phyloP scores from a whole-genome alignment of 257 asterid species.

The Orobanche coerulescens region DNA sequence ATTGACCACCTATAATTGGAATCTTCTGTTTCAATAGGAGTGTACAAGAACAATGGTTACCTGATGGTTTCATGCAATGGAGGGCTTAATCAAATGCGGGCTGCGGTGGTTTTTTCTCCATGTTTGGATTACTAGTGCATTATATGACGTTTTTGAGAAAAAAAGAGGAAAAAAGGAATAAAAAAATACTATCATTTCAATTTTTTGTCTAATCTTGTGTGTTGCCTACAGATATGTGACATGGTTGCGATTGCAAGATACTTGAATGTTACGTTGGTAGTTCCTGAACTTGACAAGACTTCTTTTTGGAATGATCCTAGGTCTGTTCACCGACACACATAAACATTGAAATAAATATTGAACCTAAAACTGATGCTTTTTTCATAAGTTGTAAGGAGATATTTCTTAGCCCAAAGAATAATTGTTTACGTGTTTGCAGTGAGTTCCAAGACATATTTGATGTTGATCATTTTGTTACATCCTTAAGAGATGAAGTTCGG shows the following conservation, averaged over 20 bases:
- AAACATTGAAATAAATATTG: not conserved
- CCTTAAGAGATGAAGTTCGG: conserved; percentile 93
- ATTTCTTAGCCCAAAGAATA: not conserved
- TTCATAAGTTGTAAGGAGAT: conserved; percentile 8
- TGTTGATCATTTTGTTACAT: conserved; percentile 82
- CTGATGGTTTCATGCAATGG: conserved; percentile 97
- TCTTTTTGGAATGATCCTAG: conserved; percentile 99
- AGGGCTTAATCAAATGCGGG: conserved; percentile 97
- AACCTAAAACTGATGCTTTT: not conserved
- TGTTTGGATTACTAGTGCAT: not conserved
- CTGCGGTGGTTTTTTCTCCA: conserved; percentile 57
- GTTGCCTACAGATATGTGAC: conserved; percentile 70
- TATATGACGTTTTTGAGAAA: not conserved
- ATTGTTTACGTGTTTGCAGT: conserved; percentile 40
- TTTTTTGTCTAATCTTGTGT: not conserved
- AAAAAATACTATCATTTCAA: no score
- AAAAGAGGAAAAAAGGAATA: no score
- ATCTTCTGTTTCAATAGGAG: conserved; percentile 41
- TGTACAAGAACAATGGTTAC: conserved; percentile 93
- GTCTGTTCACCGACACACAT: conserved; percentile 27
- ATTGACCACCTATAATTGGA: conserved; percentile 14
- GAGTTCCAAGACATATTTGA: conserved; percentile 91
- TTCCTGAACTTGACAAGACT: conserved; percentile 95
- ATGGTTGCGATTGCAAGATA: conserved; percentile 95
- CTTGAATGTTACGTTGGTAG: conserved; percentile 83